These are phyloP conservation scores for Nakazawaea wickerhamii DNA, from an alignment of 805 yeast species.

Conservation along the genomic window DNA sequence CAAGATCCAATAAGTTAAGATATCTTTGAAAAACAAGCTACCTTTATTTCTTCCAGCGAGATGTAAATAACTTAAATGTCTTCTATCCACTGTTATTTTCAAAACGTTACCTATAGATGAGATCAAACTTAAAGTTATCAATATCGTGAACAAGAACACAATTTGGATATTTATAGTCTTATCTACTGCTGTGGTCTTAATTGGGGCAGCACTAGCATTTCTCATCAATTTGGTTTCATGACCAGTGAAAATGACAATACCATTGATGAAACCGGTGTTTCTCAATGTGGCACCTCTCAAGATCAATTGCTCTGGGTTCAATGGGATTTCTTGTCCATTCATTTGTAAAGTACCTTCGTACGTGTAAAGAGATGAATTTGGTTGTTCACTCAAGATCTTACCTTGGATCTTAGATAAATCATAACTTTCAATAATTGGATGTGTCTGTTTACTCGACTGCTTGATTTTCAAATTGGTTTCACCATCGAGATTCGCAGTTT, in stretches of 20 bases:
- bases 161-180: slow-evolving; percentile 91
- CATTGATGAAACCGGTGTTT: slow-evolving; percentile 94
- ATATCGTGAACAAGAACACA: slow-evolving; percentile 75
- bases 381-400: slow-evolving; percentile 76
- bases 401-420: slow-evolving; percentile 53
- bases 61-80: slow-evolving; percentile 56
- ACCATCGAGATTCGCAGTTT: slow-evolving; percentile 96
- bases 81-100: slow-evolving; percentile 49
- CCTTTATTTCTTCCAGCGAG: slow-evolving; percentile 64
- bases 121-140: slow-evolving; percentile 68
- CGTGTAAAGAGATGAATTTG: slow-evolving; percentile 90
- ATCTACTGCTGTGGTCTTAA: slow-evolving; percentile 95
- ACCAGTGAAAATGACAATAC: slow-evolving; percentile 91
- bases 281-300: slow-evolving; percentile 93
- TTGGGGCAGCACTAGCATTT: slow-evolving; percentile 98
- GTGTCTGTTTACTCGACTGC: slow-evolving; percentile 78
- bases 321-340: slow-evolving; percentile 56
- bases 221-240: slow-evolving; percentile 98
- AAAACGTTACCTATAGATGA: slow-evolving; percentile 88
- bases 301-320: slow-evolving; percentile 86
- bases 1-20: slow-evolving; percentile 92
- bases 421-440: slow-evolving; percentile 59
- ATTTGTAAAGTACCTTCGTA: slow-evolving; percentile 82
- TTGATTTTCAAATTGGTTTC: slow-evolving; percentile 95
- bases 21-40: slow-evolving; percentile 74